These are phyloP conservation scores for Citrus mangshanensis DNA, from an alignment of 345 rosid genomes.

Conservation along the genomic window DNA sequence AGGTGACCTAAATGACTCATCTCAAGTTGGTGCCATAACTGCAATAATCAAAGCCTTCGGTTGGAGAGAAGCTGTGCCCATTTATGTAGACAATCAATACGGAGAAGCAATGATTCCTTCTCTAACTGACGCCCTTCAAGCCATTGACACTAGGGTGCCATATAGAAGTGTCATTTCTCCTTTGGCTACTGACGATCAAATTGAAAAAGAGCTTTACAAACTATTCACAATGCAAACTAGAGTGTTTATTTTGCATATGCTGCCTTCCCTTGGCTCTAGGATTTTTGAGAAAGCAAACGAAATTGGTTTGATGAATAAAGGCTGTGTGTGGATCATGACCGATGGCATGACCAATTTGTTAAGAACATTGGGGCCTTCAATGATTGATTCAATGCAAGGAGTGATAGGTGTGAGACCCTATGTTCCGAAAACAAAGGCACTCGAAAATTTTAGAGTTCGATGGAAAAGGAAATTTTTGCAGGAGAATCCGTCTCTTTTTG, in stretches of 20 bases:
- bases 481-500: conserved; percentile 11
- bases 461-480: conserved; percentile 30
- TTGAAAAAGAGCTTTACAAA: conserved; percentile 44
- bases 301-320: conserved; percentile 46
- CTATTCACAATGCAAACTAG: conserved; percentile 45
- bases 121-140: conserved; percentile 43
- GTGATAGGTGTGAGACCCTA: conserved; percentile 37
- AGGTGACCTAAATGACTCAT: conserved; percentile 34
- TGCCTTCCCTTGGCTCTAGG: conserved; percentile 27
- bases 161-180: conserved; percentile 42
- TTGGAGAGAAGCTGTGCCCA: conserved; percentile 53
- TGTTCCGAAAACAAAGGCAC: conserved; percentile 18
- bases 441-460: conserved; percentile 20
- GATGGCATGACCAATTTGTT: conserved; percentile 28
- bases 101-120: conserved; percentile 49
- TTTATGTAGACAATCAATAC: conserved; percentile 40
- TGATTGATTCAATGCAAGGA: conserved; percentile 39
- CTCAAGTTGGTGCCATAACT: conserved; percentile 41
- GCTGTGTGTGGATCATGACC: conserved; percentile 49
- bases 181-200: conserved; percentile 39
- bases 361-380: background rate
- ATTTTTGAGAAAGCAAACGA: conserved; percentile 43
- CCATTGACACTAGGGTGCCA: conserved; percentile 34
- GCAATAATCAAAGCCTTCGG: conserved; percentile 38
- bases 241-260: conserved; percentile 54